phyloP scores from a whole-genome alignment of 768 basidiomycete genomes.

The Mycena albidolilacea region DNA sequence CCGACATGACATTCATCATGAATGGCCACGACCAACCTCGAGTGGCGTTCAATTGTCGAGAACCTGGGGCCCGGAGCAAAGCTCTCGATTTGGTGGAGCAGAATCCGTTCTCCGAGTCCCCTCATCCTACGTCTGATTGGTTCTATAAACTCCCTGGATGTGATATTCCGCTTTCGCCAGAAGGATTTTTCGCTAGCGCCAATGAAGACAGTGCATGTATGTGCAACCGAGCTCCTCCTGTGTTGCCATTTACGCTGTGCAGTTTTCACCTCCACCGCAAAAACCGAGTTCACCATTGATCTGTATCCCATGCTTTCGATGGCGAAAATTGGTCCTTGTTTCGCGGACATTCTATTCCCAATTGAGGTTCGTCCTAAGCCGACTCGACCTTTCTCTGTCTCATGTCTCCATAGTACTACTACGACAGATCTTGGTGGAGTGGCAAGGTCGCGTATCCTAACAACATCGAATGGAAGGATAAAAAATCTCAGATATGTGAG shows the following conservation, averaged over 20 bases:
- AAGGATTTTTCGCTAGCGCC: constrained; percentile 10
- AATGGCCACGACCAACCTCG: constrained; percentile 30
- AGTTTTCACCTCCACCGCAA: constrained; percentile 23
- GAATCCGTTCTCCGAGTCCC: constrained; percentile 11
- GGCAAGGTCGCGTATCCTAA: constrained; percentile 22
- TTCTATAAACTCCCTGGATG: constrained; percentile 11
- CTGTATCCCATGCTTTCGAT: constrained; percentile 26
- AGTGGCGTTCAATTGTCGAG: constrained; percentile 26
- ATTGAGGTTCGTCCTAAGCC: constrained; percentile 13
- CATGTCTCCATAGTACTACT: constrained; percentile 14
- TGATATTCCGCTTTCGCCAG: background rate
- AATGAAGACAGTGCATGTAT: constrained; percentile 29
- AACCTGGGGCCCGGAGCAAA: background rate
- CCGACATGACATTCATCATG: constrained; percentile 26
- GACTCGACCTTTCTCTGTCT: no score
- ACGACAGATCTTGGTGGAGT: constrained; percentile 14
- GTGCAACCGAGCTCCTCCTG: background rate
- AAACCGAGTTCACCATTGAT: constrained; percentile 25
- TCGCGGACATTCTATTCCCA: constrained; percentile 31
- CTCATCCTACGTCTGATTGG: constrained; percentile 19
- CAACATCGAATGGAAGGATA: constrained; percentile 21
- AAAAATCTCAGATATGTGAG: constrained; percentile 15
- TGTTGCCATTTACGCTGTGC: background rate
- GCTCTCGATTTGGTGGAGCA: constrained; percentile 7
- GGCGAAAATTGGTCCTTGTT: constrained; percentile 23